Evolutionary conservation across 1,139 yeast genomes (phyloP), one percentile per base, ranked within the genome.

Genomic region (Lodderomyces pseudojiufengensis): DNA sequence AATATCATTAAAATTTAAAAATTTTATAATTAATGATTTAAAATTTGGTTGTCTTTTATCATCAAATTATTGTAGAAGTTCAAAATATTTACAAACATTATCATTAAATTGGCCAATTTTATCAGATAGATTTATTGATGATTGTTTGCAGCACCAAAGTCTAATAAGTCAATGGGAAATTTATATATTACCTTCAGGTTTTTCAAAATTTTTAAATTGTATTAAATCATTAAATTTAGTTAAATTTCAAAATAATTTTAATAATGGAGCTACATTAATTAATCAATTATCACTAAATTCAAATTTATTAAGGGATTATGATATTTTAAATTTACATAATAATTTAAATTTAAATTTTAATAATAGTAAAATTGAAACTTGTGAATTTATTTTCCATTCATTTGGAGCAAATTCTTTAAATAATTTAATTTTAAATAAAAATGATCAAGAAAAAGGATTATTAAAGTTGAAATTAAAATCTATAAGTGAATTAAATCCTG

Each of bases 41-140:
- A 60, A 50, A 24, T 84, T 87, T 62, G 87, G 73, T 2, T 90
- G 88, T 2, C 65, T 85, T 31, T 56, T 87, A 1, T 71, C 95
- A 0, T 70, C 70, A 29, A 69, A 65, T 14, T 69, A 70, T 45
- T 68, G 76, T 24, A 66, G 95, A 29, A 84, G 87, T 38, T 73
- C 82, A 14, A 87, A 87, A 51, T 90, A 84, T 51, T 57, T 88
- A n/a, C 95, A 87, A 51, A 79, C 85, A 1, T 59, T 88, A n/a
- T 87, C 95, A 0, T 55, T 88, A 29, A 94, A 95, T 2, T 87
- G 95, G 95, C 97, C 97, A 1, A 74, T 87, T 13, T 51, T 90
- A 23, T 78, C 86, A 3, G 73, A 74, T 42, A 55, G 62, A 10
- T 88, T 74, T 47, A 65, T 90, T 8, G 56, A 60, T n/a, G 83